Percentiles rank a stretch among this genome's conserved stretches.
Evolutionary conservation across 2,329 filamentous ascomycete species (phyloP).

Genomic region (Didymella arachidicola): DNA sequence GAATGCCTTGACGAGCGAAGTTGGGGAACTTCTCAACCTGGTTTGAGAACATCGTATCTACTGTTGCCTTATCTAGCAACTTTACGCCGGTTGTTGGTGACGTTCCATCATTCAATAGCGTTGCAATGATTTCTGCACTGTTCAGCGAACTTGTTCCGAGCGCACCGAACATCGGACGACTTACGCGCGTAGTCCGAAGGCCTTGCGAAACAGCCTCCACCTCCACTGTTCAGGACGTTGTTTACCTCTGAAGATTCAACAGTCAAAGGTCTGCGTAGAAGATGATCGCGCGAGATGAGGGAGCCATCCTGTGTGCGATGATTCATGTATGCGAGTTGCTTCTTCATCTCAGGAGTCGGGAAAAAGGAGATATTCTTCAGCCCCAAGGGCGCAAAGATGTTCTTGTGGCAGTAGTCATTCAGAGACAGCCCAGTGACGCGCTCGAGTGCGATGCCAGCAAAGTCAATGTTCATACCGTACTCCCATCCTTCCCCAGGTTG

Average conservation of each 20-base stretch:
- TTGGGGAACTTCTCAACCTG: conserved; percentile 63
- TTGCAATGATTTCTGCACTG: conserved; percentile 64
- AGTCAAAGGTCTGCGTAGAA: conserved; percentile 58
- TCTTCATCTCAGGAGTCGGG: conserved; percentile 63
- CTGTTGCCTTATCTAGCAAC: conserved; percentile 64
- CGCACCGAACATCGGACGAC: conserved; percentile 29
- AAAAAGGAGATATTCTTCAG: conserved; percentile 64
- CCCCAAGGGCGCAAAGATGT: conserved; percentile 55
- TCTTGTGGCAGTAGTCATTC: conserved; percentile 55
- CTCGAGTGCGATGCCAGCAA: conserved; percentile 57
- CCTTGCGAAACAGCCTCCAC: conserved; percentile 66
- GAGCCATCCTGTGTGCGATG: conserved; percentile 55
- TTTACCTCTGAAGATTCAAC: conserved; percentile 54
- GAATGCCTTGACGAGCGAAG: conserved; percentile 57
- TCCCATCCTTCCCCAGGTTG: conserved; percentile 69
- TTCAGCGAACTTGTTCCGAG: conserved; percentile 17
- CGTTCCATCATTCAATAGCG: conserved; percentile 69
- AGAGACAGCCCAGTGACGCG: conserved; percentile 53
- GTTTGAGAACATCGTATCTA: conserved; percentile 71
- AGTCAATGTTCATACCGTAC: conserved; percentile 60
- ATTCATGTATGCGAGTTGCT: conserved; percentile 65
- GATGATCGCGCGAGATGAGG: conserved; percentile 58
- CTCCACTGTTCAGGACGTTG: conserved; percentile 64
- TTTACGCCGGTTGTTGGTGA: conserved; percentile 63
- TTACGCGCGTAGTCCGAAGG: conserved; percentile 67